Evolutionary conservation across 345 rosid genomes (phyloP), one percentile per base, ranked within the genome.

Genomic region (Geranium rotundifolium): DNA sequence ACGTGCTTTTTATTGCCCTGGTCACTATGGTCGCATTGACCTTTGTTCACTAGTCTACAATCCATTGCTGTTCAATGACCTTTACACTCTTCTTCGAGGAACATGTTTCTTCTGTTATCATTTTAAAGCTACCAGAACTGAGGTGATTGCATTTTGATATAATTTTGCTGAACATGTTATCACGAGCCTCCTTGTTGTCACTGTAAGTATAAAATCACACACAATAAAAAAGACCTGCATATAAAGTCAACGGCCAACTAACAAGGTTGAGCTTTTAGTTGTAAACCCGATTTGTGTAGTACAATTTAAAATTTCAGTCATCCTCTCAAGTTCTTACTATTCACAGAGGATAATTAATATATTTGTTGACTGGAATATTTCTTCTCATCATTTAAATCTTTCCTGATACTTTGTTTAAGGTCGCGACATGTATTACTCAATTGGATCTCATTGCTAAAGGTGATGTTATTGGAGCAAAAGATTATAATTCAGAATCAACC

Each of bases 21-120:
- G 99, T 56, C 99, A 93, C 69, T 93, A 90, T 68, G 99, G 99
- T 54, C 96, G 85, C 69, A 80, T 90, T 7, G 88, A 86, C 61
- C 91, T 93, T 52, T 76, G 90, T 66, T 79, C 62, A 59, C 88
- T 95, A 5, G 80, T 80, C 49, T 89, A 87, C 63, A 87, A 87
- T 77, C 92, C 98, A 2, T 67, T 91, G 75, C 85, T 91, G 29
- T 89, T 91, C 78, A 67, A 67, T 76, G 60, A 76, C 39, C 85
- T 91, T 29, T 69, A 72, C 70, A 84, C 61, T 63, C 63, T 91
- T 72, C 68, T 91, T 46, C 84, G 84, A 60, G 79, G 76, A 68
- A 81, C 82, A 17, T 91, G 96, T 64, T 84, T 89, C 71, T 75
- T 57, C 65, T 91, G 98, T 73, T 66, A 19, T 70, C 86, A 80